Base-by-base conservation (phyloP, 192 early-diverging fungal genomes). In the Dispira parvispora region DNA sequence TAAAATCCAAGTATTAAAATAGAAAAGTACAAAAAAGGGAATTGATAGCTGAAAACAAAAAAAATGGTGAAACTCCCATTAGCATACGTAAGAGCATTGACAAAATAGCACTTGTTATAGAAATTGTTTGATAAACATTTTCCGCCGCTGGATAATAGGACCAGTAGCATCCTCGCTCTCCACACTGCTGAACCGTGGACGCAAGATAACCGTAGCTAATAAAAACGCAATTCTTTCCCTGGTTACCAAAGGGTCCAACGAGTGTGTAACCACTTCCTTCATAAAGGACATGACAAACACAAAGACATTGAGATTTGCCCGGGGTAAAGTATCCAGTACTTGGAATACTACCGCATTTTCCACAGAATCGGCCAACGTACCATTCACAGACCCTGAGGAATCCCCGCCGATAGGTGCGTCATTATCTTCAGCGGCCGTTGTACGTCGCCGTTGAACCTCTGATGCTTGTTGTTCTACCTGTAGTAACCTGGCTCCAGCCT, bases 231-330 rank as follows among this genome's bases (percentile, higher is more conserved):
- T 3, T 18, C 27, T 27, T 16, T 60, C 57, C 21, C 16, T 27
- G 6, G 57, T 43, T 43, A 60, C 43, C 25, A 43, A 28, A 18
- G 27, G 14, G 21, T 60, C 57, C 5, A 42, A 9, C 27, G 57
- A 28, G 21, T 27, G 27, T 2, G 16, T 18, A 12, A 27, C 12
- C 10, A 60, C 74, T 61, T 90, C 88, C 13, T 78, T 66, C 58
- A 95, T 66, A 62, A 95, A 92, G 23, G 79, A 79, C n/a, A 82
- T 76, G 44, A 95, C 61, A 64, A 92, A 95, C 26, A 87, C 75
- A 46, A 95, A 83, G 1, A 85, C 84, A 61, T 88, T 86, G 25
- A 81, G 80, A 73, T 87, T 81, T 16, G 80, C 75, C 0, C 75
- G 70, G 10, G 88, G 84, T 64, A 91, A 62, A 20, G 69, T 63